Base-by-base conservation (phyloP, 2,329 filamentous ascomycete genomes). In the Proliferodiscus dingleyae region DNA sequence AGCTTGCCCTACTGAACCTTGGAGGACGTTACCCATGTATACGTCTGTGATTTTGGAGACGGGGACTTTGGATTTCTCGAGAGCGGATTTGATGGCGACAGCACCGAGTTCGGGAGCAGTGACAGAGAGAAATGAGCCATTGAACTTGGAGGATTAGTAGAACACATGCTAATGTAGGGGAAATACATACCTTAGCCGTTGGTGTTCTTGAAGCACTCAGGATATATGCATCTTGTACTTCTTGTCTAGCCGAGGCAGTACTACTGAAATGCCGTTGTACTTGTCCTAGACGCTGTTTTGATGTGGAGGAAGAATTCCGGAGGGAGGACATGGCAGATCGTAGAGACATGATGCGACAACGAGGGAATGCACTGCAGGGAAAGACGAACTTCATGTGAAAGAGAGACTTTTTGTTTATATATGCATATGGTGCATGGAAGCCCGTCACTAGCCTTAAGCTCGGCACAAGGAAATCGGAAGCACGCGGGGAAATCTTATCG, bases 21-120 rank as follows among this genome's bases (percentile, higher is more conserved):
- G 84, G 32, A 97, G 77, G 8, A 97, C 93, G 61, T 96, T 95
- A 64, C 93, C 93, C 87, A 97, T 95, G 72, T 97, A 97, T 13
- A 97, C 89, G 68, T 95, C 87, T 53, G 84, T 86, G 61, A 97
- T 88, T 64, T 85, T 86, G 26, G 84, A 81, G 42, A 81, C 67
- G 2, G 93, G 90, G 5, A 97, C 78, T 54, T 81, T 83, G 42
- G 90, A 94, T 68, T 93, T 95, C 57, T 84, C 79, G 43, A 98
- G 69, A 22, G 93, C 93, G 37, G 89, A 85, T 68, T 90, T 93
- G 72, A 98, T 97, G 47, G 90, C 93, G 13, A 83, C 82, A 23
- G 91, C 89, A 56, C 88, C 93, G 37, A 98, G 85, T 61, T 87
- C 78, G n/a, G 93, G 86, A 8, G 90, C 91, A 3, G 89, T 75